Conservation (phyloP, 768 basidiomycete genomes). For the Phylloporus sp. region DNA sequence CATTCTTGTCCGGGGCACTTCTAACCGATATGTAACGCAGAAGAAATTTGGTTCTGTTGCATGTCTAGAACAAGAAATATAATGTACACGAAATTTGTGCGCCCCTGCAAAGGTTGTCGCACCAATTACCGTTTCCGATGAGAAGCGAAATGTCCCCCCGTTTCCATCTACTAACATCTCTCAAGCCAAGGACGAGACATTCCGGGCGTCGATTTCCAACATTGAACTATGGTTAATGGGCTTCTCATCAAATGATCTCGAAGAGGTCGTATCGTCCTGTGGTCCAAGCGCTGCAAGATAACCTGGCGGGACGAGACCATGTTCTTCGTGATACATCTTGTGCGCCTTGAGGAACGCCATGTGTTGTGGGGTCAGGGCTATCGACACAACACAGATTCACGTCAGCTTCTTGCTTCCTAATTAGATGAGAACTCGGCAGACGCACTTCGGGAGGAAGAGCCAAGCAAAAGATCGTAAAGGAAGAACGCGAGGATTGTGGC, state of each 20-base stretch:
- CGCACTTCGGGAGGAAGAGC: slow-evolving; percentile 56
- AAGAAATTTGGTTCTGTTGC: neutral
- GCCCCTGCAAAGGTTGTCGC: neutral
- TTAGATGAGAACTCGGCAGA: slow-evolving; percentile 2
- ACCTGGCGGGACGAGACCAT: slow-evolving; percentile 19
- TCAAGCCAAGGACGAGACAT: slow-evolving; percentile 11
- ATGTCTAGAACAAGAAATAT: slow-evolving; percentile 10
- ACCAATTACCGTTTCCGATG: slow-evolving; percentile 5
- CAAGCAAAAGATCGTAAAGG: slow-evolving; percentile 53
- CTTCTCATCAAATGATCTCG: slow-evolving; percentile 14
- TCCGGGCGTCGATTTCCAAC: neutral
- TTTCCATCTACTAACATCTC: neutral
- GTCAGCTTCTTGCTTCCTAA: slow-evolving; percentile 9
- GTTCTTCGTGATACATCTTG: slow-evolving; percentile 24
- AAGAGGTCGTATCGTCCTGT: neutral
- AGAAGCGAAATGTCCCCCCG: neutral
- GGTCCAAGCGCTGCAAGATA: slow-evolving; percentile 16
- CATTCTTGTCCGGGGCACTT: neutral
- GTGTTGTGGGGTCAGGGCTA: slow-evolving; percentile 25
- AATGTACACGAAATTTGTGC: slow-evolving; percentile 1
- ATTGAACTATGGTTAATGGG: neutral
- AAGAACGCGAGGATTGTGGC: slow-evolving; percentile 51
- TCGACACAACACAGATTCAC: neutral
- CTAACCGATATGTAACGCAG: neutral
- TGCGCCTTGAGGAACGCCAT: slow-evolving; percentile 18